phyloP scores from a whole-genome alignment of 768 basidiomycete species.

The Calocera viscosa region DNA sequence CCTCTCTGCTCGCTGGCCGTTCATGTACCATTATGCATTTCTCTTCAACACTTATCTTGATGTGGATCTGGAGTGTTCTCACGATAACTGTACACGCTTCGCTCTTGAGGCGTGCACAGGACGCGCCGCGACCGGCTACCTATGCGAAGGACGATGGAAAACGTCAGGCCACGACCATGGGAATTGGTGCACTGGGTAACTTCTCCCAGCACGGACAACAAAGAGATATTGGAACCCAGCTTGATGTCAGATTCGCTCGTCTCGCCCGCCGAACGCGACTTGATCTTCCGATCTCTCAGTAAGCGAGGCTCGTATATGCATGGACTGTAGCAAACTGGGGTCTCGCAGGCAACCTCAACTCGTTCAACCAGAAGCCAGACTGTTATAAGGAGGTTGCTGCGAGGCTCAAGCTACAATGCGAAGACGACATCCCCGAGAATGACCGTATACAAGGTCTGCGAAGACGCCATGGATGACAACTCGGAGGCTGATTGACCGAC shows the following conservation, averaged over 20 bases:
- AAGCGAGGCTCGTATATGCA: neutral
- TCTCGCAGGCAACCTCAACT: neutral
- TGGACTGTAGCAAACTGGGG: neutral
- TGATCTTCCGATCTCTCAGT: constrained; percentile 2
- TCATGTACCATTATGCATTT: neutral
- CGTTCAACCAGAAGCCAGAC: neutral
- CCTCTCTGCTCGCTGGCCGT: neutral
- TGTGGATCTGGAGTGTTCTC: neutral
- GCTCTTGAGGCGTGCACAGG: neutral
- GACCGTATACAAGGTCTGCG: neutral
- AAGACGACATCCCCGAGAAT: neutral
- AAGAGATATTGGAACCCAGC: too few species aligned
- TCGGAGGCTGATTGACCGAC: neutral
- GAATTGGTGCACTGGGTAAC: neutral
- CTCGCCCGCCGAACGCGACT: neutral
- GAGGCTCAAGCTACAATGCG: neutral
- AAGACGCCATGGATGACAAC: neutral
- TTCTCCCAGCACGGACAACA: neutral
- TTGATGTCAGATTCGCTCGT: neutral
- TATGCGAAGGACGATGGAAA: neutral
- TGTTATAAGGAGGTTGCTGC: neutral
- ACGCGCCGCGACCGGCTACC: neutral
- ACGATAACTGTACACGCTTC: neutral
- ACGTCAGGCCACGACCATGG: neutral
- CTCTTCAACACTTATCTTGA: neutral